Conservation (phyloP, 768 basidiomycete species). For the Termitomyces sp. region DNA sequence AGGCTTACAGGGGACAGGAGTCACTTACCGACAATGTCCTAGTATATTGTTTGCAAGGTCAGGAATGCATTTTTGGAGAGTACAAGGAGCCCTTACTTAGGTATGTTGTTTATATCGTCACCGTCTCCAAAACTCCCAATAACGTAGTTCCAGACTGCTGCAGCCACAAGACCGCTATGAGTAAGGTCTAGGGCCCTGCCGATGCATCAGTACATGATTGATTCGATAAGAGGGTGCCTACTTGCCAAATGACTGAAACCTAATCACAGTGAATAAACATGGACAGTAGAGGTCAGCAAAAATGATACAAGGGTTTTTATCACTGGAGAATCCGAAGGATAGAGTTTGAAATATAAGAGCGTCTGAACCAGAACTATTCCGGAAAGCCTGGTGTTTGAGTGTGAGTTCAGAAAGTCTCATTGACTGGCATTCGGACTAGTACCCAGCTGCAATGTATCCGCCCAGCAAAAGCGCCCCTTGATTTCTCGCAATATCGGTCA, state of each 20-base stretch:
- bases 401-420: neutral
- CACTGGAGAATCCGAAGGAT: constrained; percentile 21
- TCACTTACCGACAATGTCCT: constrained; percentile 9
- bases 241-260: constrained; percentile 32
- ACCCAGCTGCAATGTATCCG: constrained; percentile 34
- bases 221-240: neutral
- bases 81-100: constrained; percentile 17
- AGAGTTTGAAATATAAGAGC: constrained; percentile 31
- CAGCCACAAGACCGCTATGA: constrained; percentile 22
- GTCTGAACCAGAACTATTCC: constrained; percentile 33
- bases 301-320: constrained; percentile 27
- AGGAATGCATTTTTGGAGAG: neutral
- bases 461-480: constrained; percentile 38
- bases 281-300: neutral
- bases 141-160: constrained; percentile 23
- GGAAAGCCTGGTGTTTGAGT: constrained; percentile 18
- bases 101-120: constrained; percentile 17
- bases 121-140: constrained; percentile 18
- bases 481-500: constrained; percentile 28
- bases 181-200: constrained; percentile 21
- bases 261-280: constrained; percentile 7
- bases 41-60: neutral
- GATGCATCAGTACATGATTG: neutral
- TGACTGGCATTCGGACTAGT: constrained; percentile 13
- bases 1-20: neutral